Base-by-base conservation (phyloP, 2,329 filamentous ascomycete genomes). In the Sporothrix mexicana region DNA sequence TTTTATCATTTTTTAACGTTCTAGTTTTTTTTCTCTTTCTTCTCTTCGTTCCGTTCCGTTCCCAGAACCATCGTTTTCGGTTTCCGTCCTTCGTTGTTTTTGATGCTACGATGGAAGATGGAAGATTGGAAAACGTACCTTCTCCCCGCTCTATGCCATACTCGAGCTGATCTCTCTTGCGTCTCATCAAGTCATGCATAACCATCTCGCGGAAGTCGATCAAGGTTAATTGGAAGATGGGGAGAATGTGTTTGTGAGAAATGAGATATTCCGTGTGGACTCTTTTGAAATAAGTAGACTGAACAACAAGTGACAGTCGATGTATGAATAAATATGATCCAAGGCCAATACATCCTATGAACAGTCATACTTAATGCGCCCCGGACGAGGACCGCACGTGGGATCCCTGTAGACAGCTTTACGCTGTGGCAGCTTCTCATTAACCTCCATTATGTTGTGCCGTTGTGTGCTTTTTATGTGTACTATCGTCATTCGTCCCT, bases 361-460 rank as follows among this genome's bases (percentile, higher is more conserved):
- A 13, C 23, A 17, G 25, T 20, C 55, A 36, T 59, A 8, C 25
- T 7, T 30, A 15, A 25, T 20, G 9, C 9, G 25, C 23, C n/a
- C 13, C 23, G 45, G 36, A 64, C 59, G 59, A 43, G n/a, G 17
- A 43, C n/a, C 23, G 20, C 59, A 64, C 36, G 36, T 66, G 61
- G 41, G n/a, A 17, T 25, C 20, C 12, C 20, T 66, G 61, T 20
- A 51, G 9, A 23, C 61, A n/a, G 23, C 36, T 43, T 4, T 67
- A 36, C 45, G 41, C 3, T 8, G 41, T 25, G 20, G 9, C 10
- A 20, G 23, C 7, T 47, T n/a, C 20, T 17, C 13, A 4, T 36
- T 55, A 10, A 12, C 20, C 9, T 47, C 9, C 25, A 3, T 17
- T 47, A 1, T 1, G 4, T 13, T 41, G 15, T 53, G 20, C 12